phyloP scores from a whole-genome alignment of 345 rosid genomes.

The Citrus maxima region DNA sequence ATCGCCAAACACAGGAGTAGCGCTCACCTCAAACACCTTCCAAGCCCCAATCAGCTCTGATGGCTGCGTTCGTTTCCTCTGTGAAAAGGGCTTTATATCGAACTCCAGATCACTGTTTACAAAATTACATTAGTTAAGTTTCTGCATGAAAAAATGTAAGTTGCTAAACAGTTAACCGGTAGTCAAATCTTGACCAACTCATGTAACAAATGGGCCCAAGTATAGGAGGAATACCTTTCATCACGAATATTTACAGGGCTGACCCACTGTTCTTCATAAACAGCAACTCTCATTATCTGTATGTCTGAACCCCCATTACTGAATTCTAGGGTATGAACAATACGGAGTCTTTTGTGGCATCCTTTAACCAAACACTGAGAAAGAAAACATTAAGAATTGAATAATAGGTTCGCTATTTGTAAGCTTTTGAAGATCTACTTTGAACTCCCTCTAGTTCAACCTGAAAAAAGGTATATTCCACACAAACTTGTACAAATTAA shows the following conservation, averaged over 20 bases:
- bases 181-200: neutral
- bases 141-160: neutral
- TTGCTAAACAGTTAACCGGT: neutral
- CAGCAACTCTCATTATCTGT: conserved; percentile 92
- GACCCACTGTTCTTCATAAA: conserved; percentile 86
- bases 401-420: neutral
- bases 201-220: neutral
- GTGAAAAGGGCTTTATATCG: conserved; percentile 66
- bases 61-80: conserved; percentile 62
- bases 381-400: neutral
- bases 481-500: neutral
- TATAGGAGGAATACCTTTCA: conserved; percentile 45
- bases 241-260: conserved; percentile 61
- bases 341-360: conserved; percentile 90
- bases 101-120: conserved; percentile 51
- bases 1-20: conserved; percentile 71
- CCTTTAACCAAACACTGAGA: conserved; percentile 90
- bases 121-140: conserved; percentile 11
- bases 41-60: conserved; percentile 80
- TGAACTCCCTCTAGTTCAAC: neutral
- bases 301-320: conserved; percentile 71
- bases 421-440: neutral
- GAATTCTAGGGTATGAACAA: conserved; percentile 84
- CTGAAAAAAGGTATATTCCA: neutral
- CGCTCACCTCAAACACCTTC: conserved; percentile 92